These are phyloP conservation scores for Akanthomyces lecanii DNA, from an alignment of 2,329 filamentous ascomycete species.

Conservation along the genomic window DNA sequence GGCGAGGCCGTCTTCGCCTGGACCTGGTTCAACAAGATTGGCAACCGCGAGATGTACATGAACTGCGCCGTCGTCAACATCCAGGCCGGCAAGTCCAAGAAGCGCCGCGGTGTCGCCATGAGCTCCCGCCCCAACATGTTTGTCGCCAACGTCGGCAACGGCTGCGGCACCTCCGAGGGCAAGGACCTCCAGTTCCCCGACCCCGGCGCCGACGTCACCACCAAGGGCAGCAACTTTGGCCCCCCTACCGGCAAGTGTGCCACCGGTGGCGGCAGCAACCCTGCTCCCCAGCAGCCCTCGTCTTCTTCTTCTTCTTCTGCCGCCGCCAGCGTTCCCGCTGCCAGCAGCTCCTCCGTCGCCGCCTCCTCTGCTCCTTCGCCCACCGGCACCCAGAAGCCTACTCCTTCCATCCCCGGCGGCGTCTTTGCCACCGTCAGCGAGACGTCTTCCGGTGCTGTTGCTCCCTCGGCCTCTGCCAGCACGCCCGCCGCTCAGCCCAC, in stretches of 20 bases:
- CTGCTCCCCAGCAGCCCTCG: slow-evolving; percentile 11
- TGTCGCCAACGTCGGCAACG: slow-evolving; percentile 52
- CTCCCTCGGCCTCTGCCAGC: not conserved
- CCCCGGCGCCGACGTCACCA: slow-evolving; percentile 50
- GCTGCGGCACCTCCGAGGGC: slow-evolving; percentile 46
- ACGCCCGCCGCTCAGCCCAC: not conserved
- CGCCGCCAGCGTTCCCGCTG: slow-evolving; percentile 19
- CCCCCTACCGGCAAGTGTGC: slow-evolving; percentile 15
- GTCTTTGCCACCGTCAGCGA: slow-evolving; percentile 37
- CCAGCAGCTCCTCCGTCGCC: slow-evolving; percentile 10
- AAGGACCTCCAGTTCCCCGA: slow-evolving; percentile 61
- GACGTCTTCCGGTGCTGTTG: not conserved
- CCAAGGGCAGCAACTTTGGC: slow-evolving; percentile 29
- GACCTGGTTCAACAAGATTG: slow-evolving; percentile 68
- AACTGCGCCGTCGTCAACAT: slow-evolving; percentile 73
- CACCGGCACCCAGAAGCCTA: not conserved
- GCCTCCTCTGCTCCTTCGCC: not conserved
- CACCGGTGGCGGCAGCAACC: slow-evolving; percentile 17
- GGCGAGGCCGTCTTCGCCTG: slow-evolving; percentile 65
- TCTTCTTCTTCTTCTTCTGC: slow-evolving; percentile 18
- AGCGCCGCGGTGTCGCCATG: slow-evolving; percentile 39
- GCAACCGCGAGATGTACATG: slow-evolving; percentile 57
- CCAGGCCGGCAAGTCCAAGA: slow-evolving; percentile 31
- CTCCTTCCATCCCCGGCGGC: slow-evolving; percentile 33
- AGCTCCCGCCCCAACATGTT: slow-evolving; percentile 62